Evolutionary conservation across 2,329 filamentous ascomycete genomes (phyloP).

Genomic region (Emmonsia crescens): DNA sequence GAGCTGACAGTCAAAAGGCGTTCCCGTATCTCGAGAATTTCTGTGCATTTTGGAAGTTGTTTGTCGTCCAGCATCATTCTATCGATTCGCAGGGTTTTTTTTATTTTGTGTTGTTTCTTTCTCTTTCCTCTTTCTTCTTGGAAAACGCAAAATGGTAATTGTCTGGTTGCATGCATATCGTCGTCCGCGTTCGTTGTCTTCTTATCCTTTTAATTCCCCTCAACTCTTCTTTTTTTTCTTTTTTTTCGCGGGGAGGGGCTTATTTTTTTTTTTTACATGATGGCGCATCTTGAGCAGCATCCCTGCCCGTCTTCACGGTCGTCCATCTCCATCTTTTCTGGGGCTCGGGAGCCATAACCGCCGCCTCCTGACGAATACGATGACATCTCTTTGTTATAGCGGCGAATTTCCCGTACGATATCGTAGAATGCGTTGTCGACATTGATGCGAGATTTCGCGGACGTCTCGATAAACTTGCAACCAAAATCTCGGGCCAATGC

Average conservation of each 20-base stretch:
- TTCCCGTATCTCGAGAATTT: background rate
- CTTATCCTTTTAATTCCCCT: background rate
- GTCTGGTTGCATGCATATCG: background rate
- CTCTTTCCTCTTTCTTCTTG: background rate
- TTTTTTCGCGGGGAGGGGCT: background rate
- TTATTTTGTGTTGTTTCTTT: background rate
- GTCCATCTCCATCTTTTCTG: slow-evolving; percentile 67
- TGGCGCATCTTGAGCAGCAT: slow-evolving; percentile 76
- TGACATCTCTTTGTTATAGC: slow-evolving; percentile 97
- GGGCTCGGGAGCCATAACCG: slow-evolving; percentile 50
- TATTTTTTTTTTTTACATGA: slow-evolving; percentile 56
- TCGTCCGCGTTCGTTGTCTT: background rate
- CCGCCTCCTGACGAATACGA: slow-evolving; percentile 63
- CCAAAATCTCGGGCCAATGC: slow-evolving; percentile 74
- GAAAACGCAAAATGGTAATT: background rate
- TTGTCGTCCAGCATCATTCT: slow-evolving; percentile 1
- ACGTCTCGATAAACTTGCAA: slow-evolving; percentile 99
- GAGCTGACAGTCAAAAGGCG: background rate
- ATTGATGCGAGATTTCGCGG: slow-evolving; percentile 94
- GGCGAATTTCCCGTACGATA: slow-evolving; percentile 92
- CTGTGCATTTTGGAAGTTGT: background rate
- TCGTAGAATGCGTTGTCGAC: slow-evolving; percentile 98
- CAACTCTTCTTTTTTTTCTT: background rate
- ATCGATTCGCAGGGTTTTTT: background rate
- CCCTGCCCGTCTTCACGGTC: slow-evolving; percentile 43